Evolutionary conservation across 108 stramenopile genomes (phyloP), one percentile per base, ranked within the genome.

Genomic region (Heterococcus sp.): DNA sequence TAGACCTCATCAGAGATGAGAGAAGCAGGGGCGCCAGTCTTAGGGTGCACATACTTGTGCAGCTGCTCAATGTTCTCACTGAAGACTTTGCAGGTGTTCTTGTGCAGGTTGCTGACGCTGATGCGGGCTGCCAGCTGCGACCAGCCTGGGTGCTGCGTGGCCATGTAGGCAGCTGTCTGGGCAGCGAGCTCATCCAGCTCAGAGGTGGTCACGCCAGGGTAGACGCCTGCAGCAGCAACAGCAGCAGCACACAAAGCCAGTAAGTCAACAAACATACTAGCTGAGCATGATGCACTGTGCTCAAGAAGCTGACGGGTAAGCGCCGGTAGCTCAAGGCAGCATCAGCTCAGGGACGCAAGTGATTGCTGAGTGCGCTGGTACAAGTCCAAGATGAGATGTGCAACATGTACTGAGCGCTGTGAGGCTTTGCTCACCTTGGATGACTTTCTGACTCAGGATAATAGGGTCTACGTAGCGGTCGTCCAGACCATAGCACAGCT

Each of bases 101-200:
- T 95, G 83, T 95, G 94, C 78, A 93, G 92, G 66, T 92, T 90
- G 4, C 91, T 88, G 3, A 92, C 87, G 34, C 89, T 83, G 66
- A 98, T 95, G 33, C 95, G 91, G 32, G 94, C 95, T 3, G 97
- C 97, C 65, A 98, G 88, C 36, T 87, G 83, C n/a, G 87, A 88
- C 85, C 95, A 96, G 82, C 94, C 93, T 2, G 92, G 92, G 88
- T 98, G 97, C 71, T 93, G 92, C 39, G 95, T 96, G 28, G 93
- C 89, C 91, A 91, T 90, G 74, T 92, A 93, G 37, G 95, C 95
- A 1, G 95, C 92, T 27, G 94, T 95, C 88, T 95, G 83, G 21
- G 95, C 93, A 3, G 95, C 95, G n/a, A 98, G 86, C 35, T 91
- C 93, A 82, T 95, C 95, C 69, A 98, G 90, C 87, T 98, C 95